Evolutionary conservation across 1,284 basidiomycete genomes (phyloP).

Genomic region (Cryptococcus maquisensis): DNA sequence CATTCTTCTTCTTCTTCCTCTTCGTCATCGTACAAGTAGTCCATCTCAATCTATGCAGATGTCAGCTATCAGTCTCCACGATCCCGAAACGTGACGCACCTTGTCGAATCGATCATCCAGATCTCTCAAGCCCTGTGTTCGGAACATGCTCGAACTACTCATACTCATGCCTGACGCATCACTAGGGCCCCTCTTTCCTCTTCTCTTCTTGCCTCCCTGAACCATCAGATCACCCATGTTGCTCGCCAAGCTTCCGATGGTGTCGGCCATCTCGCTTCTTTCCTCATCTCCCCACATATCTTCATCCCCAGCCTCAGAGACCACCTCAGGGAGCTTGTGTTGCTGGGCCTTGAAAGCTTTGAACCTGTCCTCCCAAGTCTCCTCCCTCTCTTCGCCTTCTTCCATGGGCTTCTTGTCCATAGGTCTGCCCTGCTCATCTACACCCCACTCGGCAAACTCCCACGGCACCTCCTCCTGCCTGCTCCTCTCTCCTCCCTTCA

Average conservation of each 20-base stretch:
- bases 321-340: neutral
- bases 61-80: neutral
- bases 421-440: conserved; percentile 20
- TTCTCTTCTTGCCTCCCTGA: conserved; percentile 67
- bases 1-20: conserved; percentile 54
- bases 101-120: conserved; percentile 93
- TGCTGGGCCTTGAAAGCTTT: conserved; percentile 61
- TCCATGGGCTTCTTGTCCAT: conserved; percentile 10
- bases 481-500: conserved; percentile 56
- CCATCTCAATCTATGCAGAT: conserved; percentile 60
- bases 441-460: conserved; percentile 65
- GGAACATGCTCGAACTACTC: conserved; percentile 93
- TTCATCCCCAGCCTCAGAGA: conserved; percentile 5
- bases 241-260: conserved; percentile 64
- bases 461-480: conserved; percentile 52
- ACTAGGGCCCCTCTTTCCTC: conserved; percentile 62
- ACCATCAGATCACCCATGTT: conserved; percentile 58
- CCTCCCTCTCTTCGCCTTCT: conserved; percentile 40
- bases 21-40: conserved; percentile 59
- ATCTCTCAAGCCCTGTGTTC: conserved; percentile 80
- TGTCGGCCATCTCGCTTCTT: conserved; percentile 73
- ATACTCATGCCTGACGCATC: conserved; percentile 91
- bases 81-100: conserved; percentile 52
- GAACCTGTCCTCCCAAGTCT: conserved; percentile 70
- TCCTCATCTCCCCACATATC: conserved; percentile 39